Conservation (phyloP, 202 grass and related monocot genomes). For the Cymbopogon flexuosus region DNA sequence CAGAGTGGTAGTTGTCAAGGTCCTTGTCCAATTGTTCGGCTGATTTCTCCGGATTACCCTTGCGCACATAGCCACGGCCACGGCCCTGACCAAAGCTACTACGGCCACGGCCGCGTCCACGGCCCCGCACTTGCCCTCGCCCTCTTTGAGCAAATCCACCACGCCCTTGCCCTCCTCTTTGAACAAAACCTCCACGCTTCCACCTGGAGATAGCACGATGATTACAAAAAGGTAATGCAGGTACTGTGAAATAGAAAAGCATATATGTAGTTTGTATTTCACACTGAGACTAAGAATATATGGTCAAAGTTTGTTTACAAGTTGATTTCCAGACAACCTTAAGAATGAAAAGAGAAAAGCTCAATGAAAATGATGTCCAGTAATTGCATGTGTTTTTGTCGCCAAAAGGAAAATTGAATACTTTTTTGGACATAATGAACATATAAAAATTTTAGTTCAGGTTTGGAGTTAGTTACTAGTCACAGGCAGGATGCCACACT, state of each 20-base stretch:
- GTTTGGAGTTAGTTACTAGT: neutral
- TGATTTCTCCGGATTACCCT: conserved; percentile 52
- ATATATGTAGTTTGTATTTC: neutral
- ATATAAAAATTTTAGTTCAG: neutral
- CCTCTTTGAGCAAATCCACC: conserved; percentile 39
- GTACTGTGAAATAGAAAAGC: neutral
- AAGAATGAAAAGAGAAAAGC: no score
- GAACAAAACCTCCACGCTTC: conserved; percentile 40
- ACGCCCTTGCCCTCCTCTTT: conserved; percentile 36
- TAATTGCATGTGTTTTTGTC: neutral
- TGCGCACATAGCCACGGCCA: conserved; percentile 48
- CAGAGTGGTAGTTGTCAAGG: conserved; percentile 73
- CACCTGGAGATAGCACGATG: conserved; percentile 26
- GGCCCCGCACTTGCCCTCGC: conserved; percentile 24
- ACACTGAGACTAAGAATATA: neutral
- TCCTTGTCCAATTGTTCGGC: conserved; percentile 81
- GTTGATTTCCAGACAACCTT: neutral
- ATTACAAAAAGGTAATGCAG: neutral
- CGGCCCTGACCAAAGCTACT: conserved; percentile 35
- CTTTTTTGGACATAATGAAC: no score
- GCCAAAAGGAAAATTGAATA: neutral
- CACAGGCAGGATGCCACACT: neutral
- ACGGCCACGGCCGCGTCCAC: conserved; percentile 14
- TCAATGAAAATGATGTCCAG: neutral
- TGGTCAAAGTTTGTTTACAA: neutral